Conservation (phyloP, 2,329 filamentous ascomycete genomes). For the Kalaharituber pfeilii region DNA sequence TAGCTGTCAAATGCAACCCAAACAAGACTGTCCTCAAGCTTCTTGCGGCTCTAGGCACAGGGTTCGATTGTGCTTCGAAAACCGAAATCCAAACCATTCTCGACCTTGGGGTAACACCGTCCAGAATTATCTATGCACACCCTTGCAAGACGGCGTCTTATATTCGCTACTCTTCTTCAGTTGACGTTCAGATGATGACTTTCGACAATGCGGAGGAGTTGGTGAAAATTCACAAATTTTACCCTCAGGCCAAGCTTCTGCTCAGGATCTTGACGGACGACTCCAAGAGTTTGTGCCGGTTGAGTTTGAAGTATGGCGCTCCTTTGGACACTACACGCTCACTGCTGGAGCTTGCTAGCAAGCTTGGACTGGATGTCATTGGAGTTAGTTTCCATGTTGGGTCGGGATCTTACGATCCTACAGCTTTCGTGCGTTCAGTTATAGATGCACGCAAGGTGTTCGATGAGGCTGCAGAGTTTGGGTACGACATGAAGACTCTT, state of each 20-base stretch:
- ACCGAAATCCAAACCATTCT: conserved; percentile 88
- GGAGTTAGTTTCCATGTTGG: conserved; percentile 97
- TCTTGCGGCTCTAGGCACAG: conserved; percentile 71
- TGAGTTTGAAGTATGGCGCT: conserved; percentile 95
- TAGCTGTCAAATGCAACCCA: conserved; percentile 97
- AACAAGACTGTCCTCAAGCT: conserved; percentile 78
- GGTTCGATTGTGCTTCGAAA: conserved; percentile 98
- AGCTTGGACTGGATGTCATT: conserved; percentile 74
- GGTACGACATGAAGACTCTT: conserved; percentile 67
- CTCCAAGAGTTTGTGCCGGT: conserved; percentile 77
- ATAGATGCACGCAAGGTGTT: conserved; percentile 78
- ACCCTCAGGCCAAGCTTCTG: conserved; percentile 74
- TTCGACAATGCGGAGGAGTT: conserved; percentile 98
- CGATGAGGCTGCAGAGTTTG: conserved; percentile 58
- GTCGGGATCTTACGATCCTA: conserved; percentile 86
- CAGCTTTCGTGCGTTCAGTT: conserved; percentile 78
- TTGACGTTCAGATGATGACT: conserved; percentile 92
- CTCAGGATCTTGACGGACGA: conserved; percentile 94
- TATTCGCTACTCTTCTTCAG: conserved; percentile 68
- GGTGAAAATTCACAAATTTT: conserved; percentile 90
- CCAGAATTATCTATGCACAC: conserved; percentile 95
- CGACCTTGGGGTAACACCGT: conserved; percentile 61
- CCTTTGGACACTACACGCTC: conserved; percentile 63
- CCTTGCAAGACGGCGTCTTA: conserved; percentile 99
- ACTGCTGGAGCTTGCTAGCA: conserved; percentile 61